phyloP scores from a whole-genome alignment of 2,329 filamentous ascomycete genomes.

The Pseudogymnoascus sp. region DNA sequence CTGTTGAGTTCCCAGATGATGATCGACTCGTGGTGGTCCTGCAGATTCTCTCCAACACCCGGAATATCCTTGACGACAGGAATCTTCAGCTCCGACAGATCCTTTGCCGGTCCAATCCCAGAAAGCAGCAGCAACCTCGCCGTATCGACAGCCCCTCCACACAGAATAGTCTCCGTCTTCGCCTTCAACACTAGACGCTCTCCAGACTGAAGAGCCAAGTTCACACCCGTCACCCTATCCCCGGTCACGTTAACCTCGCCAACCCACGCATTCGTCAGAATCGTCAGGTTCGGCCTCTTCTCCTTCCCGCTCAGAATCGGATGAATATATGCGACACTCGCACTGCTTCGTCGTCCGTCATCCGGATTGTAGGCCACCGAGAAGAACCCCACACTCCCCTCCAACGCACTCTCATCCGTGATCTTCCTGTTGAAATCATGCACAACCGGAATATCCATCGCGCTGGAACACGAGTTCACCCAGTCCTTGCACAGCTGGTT shows the following conservation, averaged over 20 bases:
- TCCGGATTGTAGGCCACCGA: slow-evolving; percentile 87
- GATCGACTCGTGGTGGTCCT: slow-evolving; percentile 29
- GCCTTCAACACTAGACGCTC: slow-evolving; percentile 48
- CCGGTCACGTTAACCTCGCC: slow-evolving; percentile 66
- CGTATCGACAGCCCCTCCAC: slow-evolving; percentile 31
- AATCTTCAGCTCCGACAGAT: slow-evolving; percentile 27
- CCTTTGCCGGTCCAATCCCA: slow-evolving; percentile 28
- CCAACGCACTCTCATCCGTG: slow-evolving; percentile 59
- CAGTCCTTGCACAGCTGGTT: slow-evolving; percentile 91
- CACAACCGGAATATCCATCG: slow-evolving; percentile 72
- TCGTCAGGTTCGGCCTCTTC: slow-evolving; percentile 71
- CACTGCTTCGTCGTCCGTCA: slow-evolving; percentile 72
- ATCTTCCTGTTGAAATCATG: slow-evolving; percentile 85
- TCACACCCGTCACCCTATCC: slow-evolving; percentile 63
- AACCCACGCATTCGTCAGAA: slow-evolving; percentile 84
- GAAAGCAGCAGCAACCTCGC: slow-evolving; percentile 33
- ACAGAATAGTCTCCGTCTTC: slow-evolving; percentile 58
- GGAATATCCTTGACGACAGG: slow-evolving; percentile 25
- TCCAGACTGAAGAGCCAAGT: slow-evolving; percentile 51
- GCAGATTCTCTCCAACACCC: slow-evolving; percentile 30
- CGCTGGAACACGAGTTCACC: slow-evolving; percentile 70
- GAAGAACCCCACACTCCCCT: slow-evolving; percentile 79
- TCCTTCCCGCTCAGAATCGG: slow-evolving; percentile 79
- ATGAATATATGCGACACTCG: slow-evolving; percentile 87
- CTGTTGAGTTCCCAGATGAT: slow-evolving; percentile 44